phyloP scores from a whole-genome alignment of 352 stramenopile species.

The Globisporangium iwayamae region DNA sequence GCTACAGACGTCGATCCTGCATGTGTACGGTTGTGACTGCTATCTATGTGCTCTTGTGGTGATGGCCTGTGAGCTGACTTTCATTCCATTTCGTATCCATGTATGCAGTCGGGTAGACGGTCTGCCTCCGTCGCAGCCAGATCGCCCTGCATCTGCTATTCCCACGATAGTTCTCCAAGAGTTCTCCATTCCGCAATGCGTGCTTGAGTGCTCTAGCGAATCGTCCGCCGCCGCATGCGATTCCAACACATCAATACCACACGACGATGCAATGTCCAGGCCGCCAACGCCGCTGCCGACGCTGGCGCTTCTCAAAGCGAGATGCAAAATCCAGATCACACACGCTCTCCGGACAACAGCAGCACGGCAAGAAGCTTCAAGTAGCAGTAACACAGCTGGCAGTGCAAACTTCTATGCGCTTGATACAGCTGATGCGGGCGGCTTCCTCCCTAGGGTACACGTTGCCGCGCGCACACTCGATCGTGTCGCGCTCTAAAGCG shows the following conservation, averaged over 20 bases:
- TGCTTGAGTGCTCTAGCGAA: slow-evolving; percentile 16
- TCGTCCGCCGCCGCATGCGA: neutral
- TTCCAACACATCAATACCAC: too few relatives aligned
- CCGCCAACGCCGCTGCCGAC: slow-evolving; percentile 10
- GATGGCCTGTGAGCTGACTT: too few relatives aligned
- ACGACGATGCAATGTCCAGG: too few relatives aligned
- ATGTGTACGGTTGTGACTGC: neutral
- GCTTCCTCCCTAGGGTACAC: neutral
- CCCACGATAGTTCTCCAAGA: slow-evolving; percentile 31
- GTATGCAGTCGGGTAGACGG: neutral
- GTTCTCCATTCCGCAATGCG: slow-evolving; percentile 49
- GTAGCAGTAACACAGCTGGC: slow-evolving; percentile 12
- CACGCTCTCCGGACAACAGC: slow-evolving; percentile 7
- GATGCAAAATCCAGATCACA: slow-evolving; percentile 2
- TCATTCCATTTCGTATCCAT: slow-evolving; percentile 16
- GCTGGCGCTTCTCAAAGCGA: slow-evolving; percentile 8
- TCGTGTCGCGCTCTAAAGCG: slow-evolving; percentile 34
- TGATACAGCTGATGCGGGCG: neutral
- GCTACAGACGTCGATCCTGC: slow-evolving; percentile 25
- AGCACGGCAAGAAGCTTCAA: slow-evolving; percentile 15
- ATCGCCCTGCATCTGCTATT: neutral
- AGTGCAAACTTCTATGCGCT: neutral
- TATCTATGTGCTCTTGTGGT: neutral
- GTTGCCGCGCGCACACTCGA: slow-evolving; percentile 21
- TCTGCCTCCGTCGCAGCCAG: neutral